Percentiles rank a stretch among this genome's conserved stretches.
These are phyloP conservation scores for Sodiomyces alkalinus DNA, from an alignment of 2,329 filamentous ascomycete species.

Conservation along the genomic window DNA sequence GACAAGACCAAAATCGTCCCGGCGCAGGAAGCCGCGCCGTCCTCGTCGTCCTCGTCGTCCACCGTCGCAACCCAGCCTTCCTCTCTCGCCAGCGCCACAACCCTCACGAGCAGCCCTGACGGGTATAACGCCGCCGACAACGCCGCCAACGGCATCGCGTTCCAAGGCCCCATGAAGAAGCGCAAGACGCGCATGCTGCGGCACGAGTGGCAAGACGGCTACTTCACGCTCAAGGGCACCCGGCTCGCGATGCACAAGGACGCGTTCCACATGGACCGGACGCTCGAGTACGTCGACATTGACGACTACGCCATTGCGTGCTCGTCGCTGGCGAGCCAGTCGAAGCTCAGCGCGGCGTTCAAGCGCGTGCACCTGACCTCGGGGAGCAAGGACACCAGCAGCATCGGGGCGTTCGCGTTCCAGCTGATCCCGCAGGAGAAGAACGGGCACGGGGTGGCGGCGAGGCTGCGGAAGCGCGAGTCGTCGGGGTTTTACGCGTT, in stretches of 20 bases:
- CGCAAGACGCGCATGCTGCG: slow-evolving; percentile 78
- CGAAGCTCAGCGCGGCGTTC: slow-evolving; percentile 77
- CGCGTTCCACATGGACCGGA: slow-evolving; percentile 30
- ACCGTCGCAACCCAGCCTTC: slow-evolving; percentile 9
- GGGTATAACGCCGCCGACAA: slow-evolving; percentile 12
- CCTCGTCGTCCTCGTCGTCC: slow-evolving; percentile 11
- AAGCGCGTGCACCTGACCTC: slow-evolving; percentile 55
- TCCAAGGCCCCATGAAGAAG: slow-evolving; percentile 87
- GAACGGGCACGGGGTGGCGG: slow-evolving; percentile 31
- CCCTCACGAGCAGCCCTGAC: slow-evolving; percentile 16
- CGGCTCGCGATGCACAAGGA: slow-evolving; percentile 64
- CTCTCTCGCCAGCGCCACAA: slow-evolving; percentile 11
- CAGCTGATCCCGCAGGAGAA: slow-evolving; percentile 63
- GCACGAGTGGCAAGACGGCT: slow-evolving; percentile 87
- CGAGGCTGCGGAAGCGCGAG: slow-evolving; percentile 34
- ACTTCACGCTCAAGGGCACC: slow-evolving; percentile 71
- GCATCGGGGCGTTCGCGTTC: slow-evolving; percentile 62
- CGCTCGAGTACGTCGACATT: slow-evolving; percentile 70
- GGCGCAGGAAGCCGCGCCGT: slow-evolving; percentile 27
- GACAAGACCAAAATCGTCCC: too few species aligned
- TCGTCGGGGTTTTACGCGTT: slow-evolving; percentile 23
- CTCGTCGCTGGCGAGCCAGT: slow-evolving; percentile 57
- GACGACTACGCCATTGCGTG: slow-evolving; percentile 83
- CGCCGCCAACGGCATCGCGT: slow-evolving; percentile 38
- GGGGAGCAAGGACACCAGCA: slow-evolving; percentile 35